Evolutionary conservation across 2,329 filamentous ascomycete genomes (phyloP), one percentile per base, ranked within the genome.

Genomic region (Penicillium sp.): DNA sequence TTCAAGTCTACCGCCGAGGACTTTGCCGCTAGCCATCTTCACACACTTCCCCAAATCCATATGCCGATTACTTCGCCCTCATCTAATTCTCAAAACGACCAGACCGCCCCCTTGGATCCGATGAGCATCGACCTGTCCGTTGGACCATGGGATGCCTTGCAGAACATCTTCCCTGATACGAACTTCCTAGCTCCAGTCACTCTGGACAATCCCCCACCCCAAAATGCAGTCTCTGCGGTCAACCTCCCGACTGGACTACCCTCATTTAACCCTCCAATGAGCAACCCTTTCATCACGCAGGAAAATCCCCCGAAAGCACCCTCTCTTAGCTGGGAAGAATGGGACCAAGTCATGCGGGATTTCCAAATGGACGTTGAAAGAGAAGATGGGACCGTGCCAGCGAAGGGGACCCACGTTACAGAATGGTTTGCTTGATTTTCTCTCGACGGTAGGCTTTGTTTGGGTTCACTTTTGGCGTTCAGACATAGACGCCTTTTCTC

Each of bases 331-430:
- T 71, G 69, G 68, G 64, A 67, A 31, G 67, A 70, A 24, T 71
- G 70, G 64, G 69, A 71, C 44, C 62, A 68, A 44, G 68, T 72
- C n/a, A 66, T 72, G 64, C 68, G 68, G 13, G 70, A 72, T 35
- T 72, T 72, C 47, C 69, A 72, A 41, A 58, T 63, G 55, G 70
- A 71, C 42, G 53, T 72, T 33, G 64, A 68, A 28, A 63, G 33
- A 36, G 33, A 65, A 30, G 60, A 63, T 1, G 56, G 63, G 36
- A 39, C 55, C 6, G 24, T 46, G 3, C 13, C 55, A 30, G 44
- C 50, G 48, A 45, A 60, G 54, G 53, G 61, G 46, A 50, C 46
- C 16, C 61, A 67, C 47, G 52, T 67, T 11, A 60, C 64, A 2
- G 62, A 64, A 43, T 71, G 67, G 67, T 57, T 69, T 56, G 49